phyloP scores from a whole-genome alignment of 2,329 filamentous ascomycete genomes.

The Botryotinia globosa region DNA sequence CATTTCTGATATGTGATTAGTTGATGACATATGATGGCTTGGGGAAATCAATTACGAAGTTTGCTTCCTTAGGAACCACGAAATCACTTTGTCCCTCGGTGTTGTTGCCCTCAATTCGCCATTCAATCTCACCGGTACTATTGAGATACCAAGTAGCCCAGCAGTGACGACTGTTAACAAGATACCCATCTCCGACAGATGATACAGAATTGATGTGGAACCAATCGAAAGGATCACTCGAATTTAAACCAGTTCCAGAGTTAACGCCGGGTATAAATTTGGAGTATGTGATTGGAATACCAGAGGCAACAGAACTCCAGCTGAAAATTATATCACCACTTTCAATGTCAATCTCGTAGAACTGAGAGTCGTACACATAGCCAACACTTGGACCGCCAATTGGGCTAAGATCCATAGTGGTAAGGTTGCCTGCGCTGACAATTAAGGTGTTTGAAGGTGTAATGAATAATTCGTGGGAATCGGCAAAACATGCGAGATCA shows the following conservation, averaged over 20 bases:
- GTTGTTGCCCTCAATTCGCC: not conserved
- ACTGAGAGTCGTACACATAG: slow-evolving; percentile 40
- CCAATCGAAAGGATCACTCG: slow-evolving; percentile 32
- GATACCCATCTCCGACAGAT: slow-evolving; percentile 31
- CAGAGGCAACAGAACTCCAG: slow-evolving; percentile 43
- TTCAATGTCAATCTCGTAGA: slow-evolving; percentile 45
- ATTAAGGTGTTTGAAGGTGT: not conserved
- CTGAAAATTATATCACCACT: slow-evolving; percentile 42
- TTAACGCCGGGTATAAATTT: not conserved
- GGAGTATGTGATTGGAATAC: slow-evolving; percentile 25
- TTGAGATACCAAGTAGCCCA: slow-evolving; percentile 33
- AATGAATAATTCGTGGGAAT: not conserved
- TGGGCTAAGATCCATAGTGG: slow-evolving; percentile 34
- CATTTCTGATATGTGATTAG: not conserved
- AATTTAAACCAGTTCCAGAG: not conserved
- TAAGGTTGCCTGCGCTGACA: not conserved
- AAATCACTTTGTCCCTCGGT: not conserved
- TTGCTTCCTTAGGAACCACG: not conserved
- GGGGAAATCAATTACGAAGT: not conserved
- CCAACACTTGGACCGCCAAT: slow-evolving; percentile 38
- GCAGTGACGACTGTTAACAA: slow-evolving; percentile 33
- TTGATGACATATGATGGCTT: not conserved
- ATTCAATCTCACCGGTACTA: slow-evolving; percentile 22
- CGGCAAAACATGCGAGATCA: not conserved
- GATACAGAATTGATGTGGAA: slow-evolving; percentile 37